phyloP scores from a whole-genome alignment of 2,329 filamentous ascomycete species.

The Sporothrix pallida region DNA sequence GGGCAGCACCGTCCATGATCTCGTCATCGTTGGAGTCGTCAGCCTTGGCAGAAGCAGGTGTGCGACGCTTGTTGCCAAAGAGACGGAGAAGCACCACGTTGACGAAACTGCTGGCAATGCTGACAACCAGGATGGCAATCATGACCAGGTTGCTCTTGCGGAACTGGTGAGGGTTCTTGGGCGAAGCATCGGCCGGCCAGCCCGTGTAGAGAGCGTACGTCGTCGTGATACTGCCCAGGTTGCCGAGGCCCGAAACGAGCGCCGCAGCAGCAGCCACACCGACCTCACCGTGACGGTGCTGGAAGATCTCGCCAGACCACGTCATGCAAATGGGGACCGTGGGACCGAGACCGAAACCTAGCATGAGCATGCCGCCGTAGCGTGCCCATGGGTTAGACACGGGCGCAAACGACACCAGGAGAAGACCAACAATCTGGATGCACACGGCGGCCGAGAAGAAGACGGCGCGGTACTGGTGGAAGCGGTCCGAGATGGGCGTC shows the following conservation, averaged over 20 bases:
- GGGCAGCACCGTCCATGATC: slow-evolving; percentile 65
- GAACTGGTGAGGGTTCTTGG: slow-evolving; percentile 69
- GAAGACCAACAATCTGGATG: slow-evolving; percentile 81
- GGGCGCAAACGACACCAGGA: slow-evolving; percentile 75
- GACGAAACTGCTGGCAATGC: slow-evolving; percentile 81
- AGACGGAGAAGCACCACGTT: slow-evolving; percentile 71
- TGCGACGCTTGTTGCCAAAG: slow-evolving; percentile 60
- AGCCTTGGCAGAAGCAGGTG: slow-evolving; percentile 41
- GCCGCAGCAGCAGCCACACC: slow-evolving; percentile 86
- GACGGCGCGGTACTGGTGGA: slow-evolving; percentile 76
- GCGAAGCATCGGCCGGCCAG: slow-evolving; percentile 76
- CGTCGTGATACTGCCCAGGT: slow-evolving; percentile 82
- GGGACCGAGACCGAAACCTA: slow-evolving; percentile 87
- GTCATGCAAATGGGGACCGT: slow-evolving; percentile 94
- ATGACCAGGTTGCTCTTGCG: slow-evolving; percentile 85
- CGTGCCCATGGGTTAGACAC: slow-evolving; percentile 75
- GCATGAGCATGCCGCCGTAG: slow-evolving; percentile 86
- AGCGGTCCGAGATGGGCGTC: slow-evolving; percentile 85
- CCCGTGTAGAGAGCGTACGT: slow-evolving; percentile 90
- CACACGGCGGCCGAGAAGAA: slow-evolving; percentile 80
- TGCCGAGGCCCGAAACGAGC: slow-evolving; percentile 84
- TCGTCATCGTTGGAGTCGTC: slow-evolving; percentile 50
- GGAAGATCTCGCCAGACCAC: slow-evolving; percentile 91
- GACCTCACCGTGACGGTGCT: slow-evolving; percentile 85
- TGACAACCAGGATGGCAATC: slow-evolving; percentile 81